These are phyloP conservation scores for Leccinum pellstonianum DNA, from an alignment of 768 basidiomycete species.

Conservation along the genomic window DNA sequence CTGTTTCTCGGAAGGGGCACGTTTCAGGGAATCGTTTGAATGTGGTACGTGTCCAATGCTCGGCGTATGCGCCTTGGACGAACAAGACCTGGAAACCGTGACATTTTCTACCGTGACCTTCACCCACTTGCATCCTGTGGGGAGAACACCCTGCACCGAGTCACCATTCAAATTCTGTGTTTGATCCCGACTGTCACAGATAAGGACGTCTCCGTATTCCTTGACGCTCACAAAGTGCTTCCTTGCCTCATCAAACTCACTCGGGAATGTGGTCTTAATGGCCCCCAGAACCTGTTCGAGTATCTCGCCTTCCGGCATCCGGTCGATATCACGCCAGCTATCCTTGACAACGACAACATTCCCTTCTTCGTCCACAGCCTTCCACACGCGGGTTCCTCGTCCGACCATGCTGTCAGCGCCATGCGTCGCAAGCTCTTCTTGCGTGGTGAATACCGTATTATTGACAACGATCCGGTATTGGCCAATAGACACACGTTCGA, in stretches of 20 bases:
- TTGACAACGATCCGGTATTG: background rate
- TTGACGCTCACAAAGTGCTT: no score
- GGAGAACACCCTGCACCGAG: no score
- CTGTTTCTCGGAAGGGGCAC: background rate
- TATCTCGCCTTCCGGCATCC: background rate
- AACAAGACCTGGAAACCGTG: background rate
- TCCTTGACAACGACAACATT: background rate
- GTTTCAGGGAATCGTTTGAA: fast-evolving
- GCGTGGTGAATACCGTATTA: background rate
- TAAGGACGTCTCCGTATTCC: background rate
- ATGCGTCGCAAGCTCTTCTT: background rate
- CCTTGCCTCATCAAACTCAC: no score
- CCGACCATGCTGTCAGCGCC: background rate
- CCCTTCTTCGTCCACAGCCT: background rate
- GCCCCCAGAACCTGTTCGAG: no score
- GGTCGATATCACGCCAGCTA: background rate
- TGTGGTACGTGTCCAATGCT: background rate
- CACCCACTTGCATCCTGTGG: no score
- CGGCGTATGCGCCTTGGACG: background rate
- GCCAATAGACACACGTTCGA: background rate
- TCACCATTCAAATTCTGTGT: background rate
- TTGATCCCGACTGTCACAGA: background rate
- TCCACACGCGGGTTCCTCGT: background rate
- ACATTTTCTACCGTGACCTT: background rate
- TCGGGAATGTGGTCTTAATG: no score